These are phyloP conservation scores for Zychaea mexicana DNA, from an alignment of 371 early-diverging fungal genomes.

Conservation along the genomic window DNA sequence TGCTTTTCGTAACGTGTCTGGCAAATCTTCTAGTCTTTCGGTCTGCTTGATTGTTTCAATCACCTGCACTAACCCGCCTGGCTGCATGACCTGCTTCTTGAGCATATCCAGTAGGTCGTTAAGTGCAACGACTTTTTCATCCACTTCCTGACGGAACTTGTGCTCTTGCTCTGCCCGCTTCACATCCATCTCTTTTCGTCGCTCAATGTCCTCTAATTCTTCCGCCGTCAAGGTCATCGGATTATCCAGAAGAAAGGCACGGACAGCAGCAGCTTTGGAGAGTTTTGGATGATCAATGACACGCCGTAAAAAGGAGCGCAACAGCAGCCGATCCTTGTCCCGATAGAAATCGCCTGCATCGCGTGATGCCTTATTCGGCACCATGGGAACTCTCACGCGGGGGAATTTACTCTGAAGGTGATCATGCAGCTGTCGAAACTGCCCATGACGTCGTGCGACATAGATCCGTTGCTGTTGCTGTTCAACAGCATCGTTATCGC, in stretches of 20 bases:
- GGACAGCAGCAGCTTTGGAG: slow-evolving; percentile 32
- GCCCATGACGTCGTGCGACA: slow-evolving; percentile 44
- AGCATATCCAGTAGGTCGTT: slow-evolving; percentile 53
- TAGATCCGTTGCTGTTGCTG: slow-evolving; percentile 10
- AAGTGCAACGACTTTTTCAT: slow-evolving; percentile 53
- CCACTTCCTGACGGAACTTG: slow-evolving; percentile 50
- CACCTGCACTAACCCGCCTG: slow-evolving; percentile 49
- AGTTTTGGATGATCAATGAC: slow-evolving; percentile 43
- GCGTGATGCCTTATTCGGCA: slow-evolving; percentile 18
- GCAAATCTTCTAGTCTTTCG: slow-evolving; percentile 46
- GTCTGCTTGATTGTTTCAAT: slow-evolving; percentile 45
- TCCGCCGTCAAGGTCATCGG: slow-evolving; percentile 40
- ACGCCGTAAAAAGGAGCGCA: slow-evolving; percentile 51
- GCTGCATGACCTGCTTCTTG: slow-evolving; percentile 55
- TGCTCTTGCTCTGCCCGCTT: slow-evolving; percentile 48
- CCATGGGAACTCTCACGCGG: slow-evolving; percentile 30
- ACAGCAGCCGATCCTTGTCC: slow-evolving; percentile 59
- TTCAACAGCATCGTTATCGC: too few species aligned
- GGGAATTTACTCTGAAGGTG: slow-evolving; percentile 34
- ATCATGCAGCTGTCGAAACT: slow-evolving; percentile 40
- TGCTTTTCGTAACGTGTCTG: slow-evolving; percentile 49
- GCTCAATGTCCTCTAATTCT: slow-evolving; percentile 45
- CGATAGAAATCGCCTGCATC: slow-evolving; percentile 28
- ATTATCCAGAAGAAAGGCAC: slow-evolving; percentile 51
- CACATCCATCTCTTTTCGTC: slow-evolving; percentile 41